Evolutionary conservation across 2,329 filamentous ascomycete genomes (phyloP), one percentile per base, ranked within the genome.

Genomic region (Ampelomyces quisqualis): DNA sequence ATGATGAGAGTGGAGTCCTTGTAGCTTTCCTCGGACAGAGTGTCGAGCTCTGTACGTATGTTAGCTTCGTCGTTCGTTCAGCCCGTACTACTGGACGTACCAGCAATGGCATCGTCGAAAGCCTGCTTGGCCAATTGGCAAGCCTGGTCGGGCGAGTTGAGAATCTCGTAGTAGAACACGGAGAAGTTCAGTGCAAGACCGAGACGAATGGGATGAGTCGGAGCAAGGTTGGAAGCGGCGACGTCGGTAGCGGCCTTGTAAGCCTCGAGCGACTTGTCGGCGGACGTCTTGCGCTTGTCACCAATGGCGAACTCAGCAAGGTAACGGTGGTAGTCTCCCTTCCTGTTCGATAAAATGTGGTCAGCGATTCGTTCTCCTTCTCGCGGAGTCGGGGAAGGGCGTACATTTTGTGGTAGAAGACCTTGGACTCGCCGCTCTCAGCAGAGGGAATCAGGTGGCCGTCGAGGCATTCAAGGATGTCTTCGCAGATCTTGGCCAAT

Each of bases 401-500:
- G 60, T 73, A 94, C 90, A 97, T 97, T 86, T 97, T 97, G 86
- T 97, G 90, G 79, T 96, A 96, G 79, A 97, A 97, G 64, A 97
- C 91, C 84, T 96, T 96, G 66, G 90, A 95, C 80, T 97, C 91
- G 75, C 90, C 91, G 67, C 84, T 89, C 80, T 93, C 86, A 62
- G 91, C 91, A 64, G 88, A 93, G 63, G 89, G 88, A 66, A 97
- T 96, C 67, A 97, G 80, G 78, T 91, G 87, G 76, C 91, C 76
- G 77, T 96, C 90, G 44, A 97, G 83, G 63, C 95, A 90, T 64
- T 94, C 87, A 54, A 97, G 85, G 70, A 97, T 93, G 70, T 97
- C 91, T 71, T 95, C 86, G 78, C 91, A 96, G 78, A 97, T 93
- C 80, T 94, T 93, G 73, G 86, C 90, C 47, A 97, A 85, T 79